phyloP scores from a whole-genome alignment of 331 rosid genomes.

The Quercus lobata region DNA sequence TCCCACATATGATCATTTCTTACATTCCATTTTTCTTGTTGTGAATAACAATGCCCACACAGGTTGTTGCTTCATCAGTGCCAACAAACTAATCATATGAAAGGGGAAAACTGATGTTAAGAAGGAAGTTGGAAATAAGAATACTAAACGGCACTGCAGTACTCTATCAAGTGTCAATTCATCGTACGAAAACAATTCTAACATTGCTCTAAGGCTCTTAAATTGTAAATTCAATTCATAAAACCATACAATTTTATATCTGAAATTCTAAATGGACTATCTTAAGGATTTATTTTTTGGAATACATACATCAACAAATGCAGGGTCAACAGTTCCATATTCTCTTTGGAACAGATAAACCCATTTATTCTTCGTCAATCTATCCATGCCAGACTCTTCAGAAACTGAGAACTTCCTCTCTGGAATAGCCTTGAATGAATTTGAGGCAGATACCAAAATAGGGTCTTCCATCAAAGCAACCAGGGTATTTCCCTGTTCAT shows the following conservation, averaged over 20 bases:
- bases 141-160: not conserved
- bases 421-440: constrained; percentile 51
- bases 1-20: constrained; percentile 21
- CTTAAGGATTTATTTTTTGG: too few species aligned
- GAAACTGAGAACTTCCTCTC: constrained; percentile 45
- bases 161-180: not conserved
- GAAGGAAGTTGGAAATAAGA: not conserved
- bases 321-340: constrained; percentile 78
- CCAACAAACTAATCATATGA: constrained; percentile 59
- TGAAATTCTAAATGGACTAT: not conserved
- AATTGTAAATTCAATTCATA: not conserved
- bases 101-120: not conserved
- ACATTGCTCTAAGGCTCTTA: not conserved
- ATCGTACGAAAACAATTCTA: not conserved
- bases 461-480: constrained; percentile 59
- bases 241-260: not conserved
- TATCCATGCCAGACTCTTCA: constrained; percentile 34
- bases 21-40: constrained; percentile 70
- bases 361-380: constrained; percentile 38
- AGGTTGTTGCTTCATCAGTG: constrained; percentile 97
- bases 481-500: constrained; percentile 55
- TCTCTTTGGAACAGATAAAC: constrained; percentile 84
- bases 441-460: constrained; percentile 41
- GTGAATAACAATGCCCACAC: constrained; percentile 73
- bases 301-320: constrained; percentile 51